Conservation (phyloP, 345 rosid species). For the Carallia pectinifolia region DNA sequence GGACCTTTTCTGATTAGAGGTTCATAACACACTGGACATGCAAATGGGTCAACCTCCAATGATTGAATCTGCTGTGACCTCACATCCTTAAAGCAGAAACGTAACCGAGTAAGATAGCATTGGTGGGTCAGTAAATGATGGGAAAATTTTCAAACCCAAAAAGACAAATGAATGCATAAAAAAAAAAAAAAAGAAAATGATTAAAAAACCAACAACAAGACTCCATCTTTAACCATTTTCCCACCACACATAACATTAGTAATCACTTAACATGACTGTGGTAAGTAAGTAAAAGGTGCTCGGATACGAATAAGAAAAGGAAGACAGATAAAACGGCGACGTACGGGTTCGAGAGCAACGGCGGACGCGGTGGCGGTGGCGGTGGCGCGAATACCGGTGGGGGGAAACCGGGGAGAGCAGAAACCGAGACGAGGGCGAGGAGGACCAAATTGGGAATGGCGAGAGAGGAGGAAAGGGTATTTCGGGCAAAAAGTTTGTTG, state of each 20-base stretch:
- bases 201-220: too few species aligned
- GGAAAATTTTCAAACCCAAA: too few species aligned
- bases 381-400: slow-evolving; percentile 31
- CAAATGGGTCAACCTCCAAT: slow-evolving; percentile 53
- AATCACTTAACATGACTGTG: too few species aligned
- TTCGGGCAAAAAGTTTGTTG: slow-evolving; percentile 34
- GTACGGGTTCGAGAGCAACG: slow-evolving; percentile 46
- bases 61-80: slow-evolving; percentile 32
- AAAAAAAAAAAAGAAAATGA: too few species aligned
- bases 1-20: slow-evolving; percentile 89
- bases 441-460: slow-evolving; percentile 22
- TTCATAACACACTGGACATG: slow-evolving; percentile 85
- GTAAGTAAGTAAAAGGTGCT: too few species aligned
- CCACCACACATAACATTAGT: too few species aligned
- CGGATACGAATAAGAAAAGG: background rate
- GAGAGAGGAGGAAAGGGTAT: slow-evolving; percentile 14
- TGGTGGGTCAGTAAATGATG: too few species aligned
- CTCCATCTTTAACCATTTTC: too few species aligned
- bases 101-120: background rate
- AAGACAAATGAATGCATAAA: too few species aligned
- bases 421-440: slow-evolving; percentile 28
- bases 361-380: slow-evolving; percentile 16
- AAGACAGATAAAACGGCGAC: background rate
- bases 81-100: slow-evolving; percentile 33
- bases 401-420: slow-evolving; percentile 33